Base-by-base conservation (phyloP, 164 flowering plant genomes). In the Paratinospora sagittata region DNA sequence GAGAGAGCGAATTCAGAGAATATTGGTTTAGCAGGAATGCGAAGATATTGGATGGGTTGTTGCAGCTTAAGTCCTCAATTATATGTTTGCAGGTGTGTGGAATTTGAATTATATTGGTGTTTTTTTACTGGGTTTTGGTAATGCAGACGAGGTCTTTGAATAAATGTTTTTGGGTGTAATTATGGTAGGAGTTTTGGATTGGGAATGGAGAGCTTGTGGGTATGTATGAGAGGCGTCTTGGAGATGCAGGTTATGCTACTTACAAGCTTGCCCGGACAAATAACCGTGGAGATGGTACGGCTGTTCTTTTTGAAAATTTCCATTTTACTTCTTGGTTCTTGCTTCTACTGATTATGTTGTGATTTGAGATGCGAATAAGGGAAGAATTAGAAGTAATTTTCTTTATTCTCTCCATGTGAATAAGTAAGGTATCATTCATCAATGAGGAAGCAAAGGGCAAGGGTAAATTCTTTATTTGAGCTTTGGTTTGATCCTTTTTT, bases 251-350 rank as follows among this genome's bases (percentile, higher is more conserved):
- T 27, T 79, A 79, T 67, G 49, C 55, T 6, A 75, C 76, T 52
- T 76, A 47, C 57, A 79, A 73, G 72, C 81, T 79, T 70, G 74
- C 69, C 17, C 73, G 81, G 16, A 73, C 81, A 7, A 79, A 79
- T 57, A 76, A 76, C 70, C 76, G 76, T 2, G 81, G 78, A 27
- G 81, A 79, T 76, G 78, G 81, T 79, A 75, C 24, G 41, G 27
- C 24, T 55, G 34, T 55, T 23, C 61, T 55, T 55, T 21, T 17
- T 55, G 19, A 55, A n/a, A 55, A 6, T 55, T 55, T n/a, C 61
- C 19, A 55, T 16, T 55, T 21, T 21, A 3, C 26, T 55, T 30
- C 34, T 21, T 55, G 23, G 23, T n/a, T n/a, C 61, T 43, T 43
- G 19, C 61, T 55, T 6, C 24, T 19, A 43, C 14, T 43, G 47